Evolutionary conservation across 225 moss, liverwort and hornwort genomes (phyloP), one percentile per base, ranked within the genome.

Genomic region (Pleurozium schreberi): DNA sequence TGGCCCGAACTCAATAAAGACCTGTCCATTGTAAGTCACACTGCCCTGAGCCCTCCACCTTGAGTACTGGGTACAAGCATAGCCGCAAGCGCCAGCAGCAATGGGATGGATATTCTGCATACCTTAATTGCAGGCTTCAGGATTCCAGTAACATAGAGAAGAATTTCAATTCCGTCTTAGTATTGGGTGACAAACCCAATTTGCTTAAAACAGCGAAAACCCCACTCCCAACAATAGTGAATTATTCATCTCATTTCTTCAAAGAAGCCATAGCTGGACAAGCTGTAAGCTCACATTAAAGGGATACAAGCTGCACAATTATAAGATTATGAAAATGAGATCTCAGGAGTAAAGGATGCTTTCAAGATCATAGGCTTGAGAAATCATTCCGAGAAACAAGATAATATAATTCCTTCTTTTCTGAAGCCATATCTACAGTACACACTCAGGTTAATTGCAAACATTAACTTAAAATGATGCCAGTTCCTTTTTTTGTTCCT

Each of bases 61-160:
- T 17, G 17, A 28, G 28, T 28, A 17, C 6, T 5, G 28, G 8
- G 74, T 47, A 52, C 18, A 74, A 18, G 47, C 73, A 30, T 74
- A 47, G 47, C 47, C 17, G 11, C 18, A 47, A 47, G 74, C 74
- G 16, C 71, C 9, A 71, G 43, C 45, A 28, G 45, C 28, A 70
- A 15, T 5, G 16, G 19, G 33, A 85, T 77, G 49, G 40, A 15
- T 43, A 47, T 18, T 25, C 38, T n/a, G 71, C 92, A 25, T 30
- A 91, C 94, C 94, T 86, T 26, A n/a, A n/a, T n/a, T n/a, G 91
- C 92, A 8, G 94, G 94, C 75, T 93, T 96, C 34, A 96, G 62
- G 42, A 91, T 86, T 45, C 95, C 95, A 80, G 91, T 95, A n/a
- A 94, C 94, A 73, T 94, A 58, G 38, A 94, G 90, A 45, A 96